Evolutionary conservation across 768 basidiomycete genomes (phyloP).

Genomic region (Tulasnella sp.): DNA sequence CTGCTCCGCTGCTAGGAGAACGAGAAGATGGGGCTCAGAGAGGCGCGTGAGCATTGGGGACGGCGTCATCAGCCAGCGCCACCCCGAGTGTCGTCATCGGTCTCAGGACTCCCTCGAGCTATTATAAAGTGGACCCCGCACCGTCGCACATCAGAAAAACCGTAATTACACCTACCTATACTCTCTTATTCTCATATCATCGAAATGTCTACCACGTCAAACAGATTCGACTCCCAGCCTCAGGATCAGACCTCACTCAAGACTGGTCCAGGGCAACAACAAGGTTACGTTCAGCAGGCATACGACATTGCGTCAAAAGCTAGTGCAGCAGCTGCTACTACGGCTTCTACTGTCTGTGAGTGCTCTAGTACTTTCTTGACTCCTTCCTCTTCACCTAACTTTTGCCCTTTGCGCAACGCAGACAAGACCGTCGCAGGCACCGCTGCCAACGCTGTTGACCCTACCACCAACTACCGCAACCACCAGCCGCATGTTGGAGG

Average conservation of each 20-base stretch:
- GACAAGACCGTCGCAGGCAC: conserved; percentile 19
- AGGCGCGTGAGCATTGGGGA: neutral
- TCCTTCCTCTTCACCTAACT: neutral
- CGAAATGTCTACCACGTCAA: conserved; percentile 8
- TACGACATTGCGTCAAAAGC: neutral
- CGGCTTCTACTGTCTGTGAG: neutral
- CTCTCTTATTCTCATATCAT: neutral
- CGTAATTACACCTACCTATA: neutral
- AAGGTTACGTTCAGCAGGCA: conserved; percentile 23
- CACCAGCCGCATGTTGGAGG: conserved; percentile 24
- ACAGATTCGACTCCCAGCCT: conserved; percentile 5
- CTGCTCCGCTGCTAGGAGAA: neutral
- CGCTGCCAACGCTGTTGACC: neutral
- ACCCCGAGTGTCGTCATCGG: neutral
- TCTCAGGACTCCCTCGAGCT: neutral
- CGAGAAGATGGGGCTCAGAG: neutral
- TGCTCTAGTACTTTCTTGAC: neutral
- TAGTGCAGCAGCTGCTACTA: conserved; percentile 9
- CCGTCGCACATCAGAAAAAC: neutral
- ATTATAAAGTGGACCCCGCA: neutral
- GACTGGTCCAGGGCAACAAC: conserved; percentile 9
- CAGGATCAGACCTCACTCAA: conserved; percentile 5
- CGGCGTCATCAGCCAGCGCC: conserved; percentile 8
- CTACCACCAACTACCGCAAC: conserved; percentile 13
- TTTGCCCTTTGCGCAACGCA: neutral